These are phyloP conservation scores for Begonia masoniana DNA, from an alignment of 306 rosid genomes.

Conservation along the genomic window DNA sequence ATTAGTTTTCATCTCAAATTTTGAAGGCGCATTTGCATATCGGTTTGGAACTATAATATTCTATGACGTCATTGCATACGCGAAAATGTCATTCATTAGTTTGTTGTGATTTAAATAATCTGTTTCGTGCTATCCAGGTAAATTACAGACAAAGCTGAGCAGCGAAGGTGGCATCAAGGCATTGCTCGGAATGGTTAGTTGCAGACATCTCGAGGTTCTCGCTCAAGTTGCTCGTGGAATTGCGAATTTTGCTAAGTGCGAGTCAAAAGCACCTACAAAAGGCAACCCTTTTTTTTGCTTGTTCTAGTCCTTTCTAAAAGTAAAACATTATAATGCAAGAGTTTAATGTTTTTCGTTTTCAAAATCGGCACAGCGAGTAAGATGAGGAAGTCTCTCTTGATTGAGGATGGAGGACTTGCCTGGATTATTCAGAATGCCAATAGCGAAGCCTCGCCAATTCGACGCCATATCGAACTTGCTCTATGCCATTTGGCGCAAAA, in stretches of 20 bases:
- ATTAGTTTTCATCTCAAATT: too few species aligned
- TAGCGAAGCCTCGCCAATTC: constrained; percentile 69
- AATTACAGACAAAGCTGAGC: constrained; percentile 68
- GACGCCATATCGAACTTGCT: constrained; percentile 92
- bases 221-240: constrained; percentile 99
- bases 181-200: constrained; percentile 88
- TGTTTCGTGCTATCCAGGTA: constrained; percentile 27
- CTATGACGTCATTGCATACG: too few species aligned
- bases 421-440: constrained; percentile 96
- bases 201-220: constrained; percentile 91
- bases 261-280: constrained; percentile 83
- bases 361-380: constrained; percentile 44
- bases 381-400: constrained; percentile 69
- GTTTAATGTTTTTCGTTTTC: background rate
- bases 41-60: too few species aligned
- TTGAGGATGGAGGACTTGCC: constrained; percentile 91
- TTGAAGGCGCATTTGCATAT: too few species aligned
- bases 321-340: background rate
- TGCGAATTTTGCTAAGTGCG: constrained; percentile 90
- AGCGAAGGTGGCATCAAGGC: constrained; percentile 84
- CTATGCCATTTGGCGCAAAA: constrained; percentile 94
- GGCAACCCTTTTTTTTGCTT: constrained; percentile 28
- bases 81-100: background rate
- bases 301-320: too few species aligned
- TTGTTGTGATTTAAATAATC: too few species aligned